Evolutionary conservation across 2,329 filamentous ascomycete genomes (phyloP).

Genomic region (Claviceps pusilla): DNA sequence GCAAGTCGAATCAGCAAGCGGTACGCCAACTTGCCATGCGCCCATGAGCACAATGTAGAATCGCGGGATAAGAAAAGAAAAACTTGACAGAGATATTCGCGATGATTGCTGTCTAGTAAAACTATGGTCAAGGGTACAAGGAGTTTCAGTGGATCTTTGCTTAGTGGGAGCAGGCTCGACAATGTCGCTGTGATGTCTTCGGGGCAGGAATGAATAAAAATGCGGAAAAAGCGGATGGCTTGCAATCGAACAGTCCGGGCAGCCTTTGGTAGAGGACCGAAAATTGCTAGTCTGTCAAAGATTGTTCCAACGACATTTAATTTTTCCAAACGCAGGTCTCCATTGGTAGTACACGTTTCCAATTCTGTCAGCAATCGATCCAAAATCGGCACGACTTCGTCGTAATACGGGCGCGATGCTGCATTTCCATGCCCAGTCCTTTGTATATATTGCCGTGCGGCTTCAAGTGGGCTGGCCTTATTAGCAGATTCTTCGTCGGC

Average conservation of each 20-base stretch:
- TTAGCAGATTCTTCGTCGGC: background rate
- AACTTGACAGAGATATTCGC: constrained; percentile 3
- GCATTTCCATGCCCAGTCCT: background rate
- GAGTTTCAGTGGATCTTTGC: constrained; percentile 9
- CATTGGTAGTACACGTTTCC: background rate
- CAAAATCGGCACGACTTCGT: constrained; percentile 5
- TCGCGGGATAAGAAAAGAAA: constrained; percentile 7
- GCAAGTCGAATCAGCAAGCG: constrained; percentile 6
- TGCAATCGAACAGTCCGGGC: constrained; percentile 6
- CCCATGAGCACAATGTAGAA: constrained; percentile 5
- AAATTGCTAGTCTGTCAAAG: constrained; percentile 9
- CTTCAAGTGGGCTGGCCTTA: background rate
- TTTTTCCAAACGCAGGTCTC: background rate
- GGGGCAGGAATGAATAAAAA: constrained; percentile 8
- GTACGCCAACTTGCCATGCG: constrained; percentile 7
- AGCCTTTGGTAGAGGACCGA: constrained; percentile 6
- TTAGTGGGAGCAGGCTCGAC: constrained; percentile 10
- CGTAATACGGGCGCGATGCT: constrained; percentile 1
- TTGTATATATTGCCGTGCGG: constrained; percentile 1
- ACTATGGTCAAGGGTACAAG: background rate
- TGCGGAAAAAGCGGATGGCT: constrained; percentile 13
- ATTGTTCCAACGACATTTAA: constrained; percentile 7
- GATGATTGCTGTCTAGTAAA: constrained; percentile 4
- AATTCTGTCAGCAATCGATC: constrained; percentile 5
- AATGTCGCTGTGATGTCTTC: constrained; percentile 10